Conservation (phyloP, 1,284 basidiomycete species). For the Cutaneotrichosporon cutaneum region DNA sequence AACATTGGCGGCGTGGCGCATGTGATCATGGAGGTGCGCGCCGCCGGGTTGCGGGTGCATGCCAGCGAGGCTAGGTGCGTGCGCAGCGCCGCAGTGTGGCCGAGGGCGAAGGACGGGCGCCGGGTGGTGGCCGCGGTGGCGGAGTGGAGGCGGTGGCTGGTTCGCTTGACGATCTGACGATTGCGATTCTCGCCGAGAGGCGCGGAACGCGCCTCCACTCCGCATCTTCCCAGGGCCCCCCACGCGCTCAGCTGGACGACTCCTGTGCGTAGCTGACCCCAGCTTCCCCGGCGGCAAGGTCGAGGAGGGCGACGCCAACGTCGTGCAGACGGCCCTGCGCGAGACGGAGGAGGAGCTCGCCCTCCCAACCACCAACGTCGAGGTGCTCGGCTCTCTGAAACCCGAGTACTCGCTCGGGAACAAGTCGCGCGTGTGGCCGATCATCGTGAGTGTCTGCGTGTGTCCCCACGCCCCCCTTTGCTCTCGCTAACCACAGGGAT, state of each 20-base stretch:
- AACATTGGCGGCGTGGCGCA: slow-evolving; percentile 38
- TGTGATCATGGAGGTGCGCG: slow-evolving; percentile 41
- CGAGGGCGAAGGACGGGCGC: background rate
- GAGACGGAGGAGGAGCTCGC: slow-evolving; percentile 47
- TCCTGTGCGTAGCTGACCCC: slow-evolving; percentile 1
- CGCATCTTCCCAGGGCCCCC: no score
- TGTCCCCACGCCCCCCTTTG: background rate
- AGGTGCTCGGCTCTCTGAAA: slow-evolving; percentile 40
- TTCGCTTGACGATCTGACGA: no score
- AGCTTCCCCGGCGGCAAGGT: slow-evolving; percentile 21
- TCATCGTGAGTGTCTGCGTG: slow-evolving; percentile 35
- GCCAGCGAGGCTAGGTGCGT: slow-evolving; percentile 47
- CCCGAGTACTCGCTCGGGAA: slow-evolving; percentile 48
- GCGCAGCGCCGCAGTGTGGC: background rate
- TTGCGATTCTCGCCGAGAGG: no score
- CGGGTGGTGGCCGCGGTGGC: background rate
- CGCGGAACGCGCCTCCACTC: no score
- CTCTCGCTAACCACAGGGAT: slow-evolving; percentile 28
- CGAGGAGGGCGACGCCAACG: slow-evolving; percentile 26
- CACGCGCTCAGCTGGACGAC: no score
- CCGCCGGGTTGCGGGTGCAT: slow-evolving; percentile 38
- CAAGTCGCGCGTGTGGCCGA: slow-evolving; percentile 45
- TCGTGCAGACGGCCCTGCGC: slow-evolving; percentile 40
- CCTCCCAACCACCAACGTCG: slow-evolving; percentile 32
- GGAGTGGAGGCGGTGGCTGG: no score